Evolutionary conservation across 2,329 filamentous ascomycete species (phyloP).

Genomic region (Sporothrix humicola): DNA sequence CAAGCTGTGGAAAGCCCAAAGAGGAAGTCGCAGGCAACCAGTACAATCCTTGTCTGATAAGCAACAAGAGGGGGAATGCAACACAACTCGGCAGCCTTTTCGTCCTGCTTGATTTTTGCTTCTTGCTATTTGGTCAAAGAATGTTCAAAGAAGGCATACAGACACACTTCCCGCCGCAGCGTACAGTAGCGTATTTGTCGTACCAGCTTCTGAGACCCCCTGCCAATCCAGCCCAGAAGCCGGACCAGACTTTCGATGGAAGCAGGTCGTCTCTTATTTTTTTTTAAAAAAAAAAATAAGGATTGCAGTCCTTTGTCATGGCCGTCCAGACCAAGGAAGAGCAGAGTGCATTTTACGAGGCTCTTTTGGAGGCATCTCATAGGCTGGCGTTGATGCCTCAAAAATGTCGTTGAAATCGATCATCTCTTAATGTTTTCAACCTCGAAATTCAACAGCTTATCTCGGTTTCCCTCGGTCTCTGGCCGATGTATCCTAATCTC

Average conservation of each 20-base stretch:
- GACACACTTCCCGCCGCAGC: background rate
- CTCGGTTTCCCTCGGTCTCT: background rate
- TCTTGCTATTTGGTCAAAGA: background rate
- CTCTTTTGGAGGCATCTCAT: conserved; percentile 31
- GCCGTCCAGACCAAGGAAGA: no score
- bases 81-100: background rate
- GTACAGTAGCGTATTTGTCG: conserved; percentile 10
- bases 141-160: background rate
- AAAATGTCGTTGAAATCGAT: background rate
- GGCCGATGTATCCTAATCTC: background rate
- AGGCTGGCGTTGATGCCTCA: conserved; percentile 16
- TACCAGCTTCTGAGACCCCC: background rate
- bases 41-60: background rate
- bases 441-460: background rate
- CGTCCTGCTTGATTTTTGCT: no score
- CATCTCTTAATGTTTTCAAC: background rate
- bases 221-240: background rate
- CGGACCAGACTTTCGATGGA: background rate
- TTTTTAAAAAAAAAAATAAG: background rate
- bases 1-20: conserved; percentile 21
- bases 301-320: background rate
- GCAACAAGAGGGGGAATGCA: background rate
- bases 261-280: no score
- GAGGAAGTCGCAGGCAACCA: conserved; percentile 12
- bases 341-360: conserved; percentile 14